These are phyloP conservation scores for Aphanomyces cochlioides DNA, from an alignment of 352 stramenopile genomes.

Conservation along the genomic window DNA sequence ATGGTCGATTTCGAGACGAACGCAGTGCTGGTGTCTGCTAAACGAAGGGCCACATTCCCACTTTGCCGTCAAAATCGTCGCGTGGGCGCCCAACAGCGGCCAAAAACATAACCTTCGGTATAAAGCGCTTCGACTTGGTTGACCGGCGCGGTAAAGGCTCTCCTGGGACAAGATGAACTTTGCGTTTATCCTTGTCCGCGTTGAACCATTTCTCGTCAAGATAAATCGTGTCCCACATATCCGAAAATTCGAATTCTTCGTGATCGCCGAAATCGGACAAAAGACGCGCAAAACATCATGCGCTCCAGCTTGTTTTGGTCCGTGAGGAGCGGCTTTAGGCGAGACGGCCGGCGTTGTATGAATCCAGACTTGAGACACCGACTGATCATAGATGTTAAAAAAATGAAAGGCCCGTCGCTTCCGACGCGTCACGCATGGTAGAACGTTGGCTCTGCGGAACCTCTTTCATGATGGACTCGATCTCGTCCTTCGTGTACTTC, in stretches of 20 bases:
- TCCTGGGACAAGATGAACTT: slow-evolving; percentile 24
- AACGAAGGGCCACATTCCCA: slow-evolving; percentile 36
- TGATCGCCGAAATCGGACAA: background rate
- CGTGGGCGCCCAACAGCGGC: slow-evolving; percentile 25
- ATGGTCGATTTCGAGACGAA: slow-evolving; percentile 29
- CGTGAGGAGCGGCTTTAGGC: slow-evolving; percentile 1
- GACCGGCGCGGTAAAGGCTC: slow-evolving; percentile 25
- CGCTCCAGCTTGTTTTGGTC: background rate
- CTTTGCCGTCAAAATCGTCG: slow-evolving; percentile 32
- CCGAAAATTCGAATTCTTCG: background rate
- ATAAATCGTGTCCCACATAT: slow-evolving; percentile 3
- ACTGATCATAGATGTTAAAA: background rate
- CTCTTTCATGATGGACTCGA: background rate
- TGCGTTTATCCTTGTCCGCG: slow-evolving; percentile 11
- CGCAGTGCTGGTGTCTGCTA: slow-evolving; percentile 25
- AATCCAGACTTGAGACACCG: background rate
- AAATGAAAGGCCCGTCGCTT: background rate
- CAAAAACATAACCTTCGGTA: slow-evolving; percentile 40
- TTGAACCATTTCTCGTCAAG: slow-evolving; percentile 16
- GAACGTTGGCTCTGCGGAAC: slow-evolving; percentile 1
- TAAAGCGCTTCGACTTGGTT: slow-evolving; percentile 34
- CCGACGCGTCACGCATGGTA: background rate
- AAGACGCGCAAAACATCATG: background rate
- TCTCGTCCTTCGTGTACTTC: background rate
- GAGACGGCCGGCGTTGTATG: slow-evolving; percentile 1